Evolutionary conservation across 129 eudicot genomes (phyloP).

Genomic region (Rutidosis leptorrhynchoides): DNA sequence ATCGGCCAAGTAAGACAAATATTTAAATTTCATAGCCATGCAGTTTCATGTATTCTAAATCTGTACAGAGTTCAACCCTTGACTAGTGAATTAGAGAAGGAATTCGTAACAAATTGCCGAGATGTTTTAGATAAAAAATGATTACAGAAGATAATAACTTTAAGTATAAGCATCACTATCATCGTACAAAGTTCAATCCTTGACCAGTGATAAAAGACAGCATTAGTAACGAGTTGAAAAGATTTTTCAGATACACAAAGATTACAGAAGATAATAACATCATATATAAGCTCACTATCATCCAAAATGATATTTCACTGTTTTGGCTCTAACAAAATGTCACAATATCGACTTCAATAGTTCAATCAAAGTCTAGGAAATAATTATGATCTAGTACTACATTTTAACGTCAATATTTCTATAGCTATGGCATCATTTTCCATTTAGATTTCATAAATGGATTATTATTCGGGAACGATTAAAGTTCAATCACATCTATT

Average conservation of each 20-base stretch:
- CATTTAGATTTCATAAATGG: too few relatives aligned
- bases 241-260: not conserved
- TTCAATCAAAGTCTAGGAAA: not conserved
- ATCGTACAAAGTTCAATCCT: not conserved
- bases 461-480: not conserved
- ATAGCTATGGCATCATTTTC: not conserved
- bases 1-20: not conserved
- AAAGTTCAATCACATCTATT: not conserved
- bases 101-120: not conserved
- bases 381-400: not conserved
- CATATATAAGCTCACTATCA: not conserved
- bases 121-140: not conserved
- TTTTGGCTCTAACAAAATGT: not conserved
- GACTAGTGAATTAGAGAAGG: not conserved
- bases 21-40: not conserved
- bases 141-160: not conserved
- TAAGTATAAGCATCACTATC: not conserved
- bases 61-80: not conserved
- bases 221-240: not conserved
- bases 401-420: too few relatives aligned
- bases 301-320: not conserved
- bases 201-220: not conserved
- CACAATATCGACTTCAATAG: not conserved
- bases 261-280: not conserved
- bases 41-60: conserved; percentile 3